Base-by-base conservation (phyloP, 2,329 filamentous ascomycete species). In the Trichothecium roseum region DNA sequence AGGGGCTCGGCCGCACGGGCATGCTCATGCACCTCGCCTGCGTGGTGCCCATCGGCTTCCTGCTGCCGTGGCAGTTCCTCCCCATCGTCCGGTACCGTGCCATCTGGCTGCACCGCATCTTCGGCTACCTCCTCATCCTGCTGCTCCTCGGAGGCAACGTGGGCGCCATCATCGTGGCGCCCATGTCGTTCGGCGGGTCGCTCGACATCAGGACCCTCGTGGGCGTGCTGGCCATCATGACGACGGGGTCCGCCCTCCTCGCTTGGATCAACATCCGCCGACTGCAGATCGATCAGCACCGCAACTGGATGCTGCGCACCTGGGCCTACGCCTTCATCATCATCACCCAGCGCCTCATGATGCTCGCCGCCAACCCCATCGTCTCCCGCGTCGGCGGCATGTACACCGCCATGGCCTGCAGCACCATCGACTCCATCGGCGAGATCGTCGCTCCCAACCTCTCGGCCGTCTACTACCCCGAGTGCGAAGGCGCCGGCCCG, bases 301-400 rank as follows among this genome's bases (percentile, higher is more conserved):
- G 74, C 1, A 68, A 69, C 3, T 78, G 72, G 73, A 78, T 78
- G 72, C 47, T 78, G n/a, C 50, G 73, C 10, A 59, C 66, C 3
- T 68, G 65, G 64, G 55, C 66, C 34, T 67, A 66, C 40, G 56
- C 69, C 20, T 24, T 24, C 20, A 24, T 24, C 20, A 24, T 24
- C 20, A 24, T 24, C 20, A 24, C 20, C 6, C 6, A 24, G 20
- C 24, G 34, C 24, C 34, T 36, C n/a, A 36, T 36, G n/a, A 24
- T 29, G 27, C 6, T 30, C 13, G 24, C 34, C 27, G 18, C 18
- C 9, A 13, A 17, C 16, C 14, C 12, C 14, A 30, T 36, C 27
- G 18, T 36, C 15, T 17, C n/a, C 27, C 4, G 14, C n/a, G 13
- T 18, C 10, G 13, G 17, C 22, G 15, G 9, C 24, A 17, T 36